These are phyloP conservation scores for Penicillium fimorum DNA, from an alignment of 495 filamentous ascomycete species.

Conservation along the genomic window DNA sequence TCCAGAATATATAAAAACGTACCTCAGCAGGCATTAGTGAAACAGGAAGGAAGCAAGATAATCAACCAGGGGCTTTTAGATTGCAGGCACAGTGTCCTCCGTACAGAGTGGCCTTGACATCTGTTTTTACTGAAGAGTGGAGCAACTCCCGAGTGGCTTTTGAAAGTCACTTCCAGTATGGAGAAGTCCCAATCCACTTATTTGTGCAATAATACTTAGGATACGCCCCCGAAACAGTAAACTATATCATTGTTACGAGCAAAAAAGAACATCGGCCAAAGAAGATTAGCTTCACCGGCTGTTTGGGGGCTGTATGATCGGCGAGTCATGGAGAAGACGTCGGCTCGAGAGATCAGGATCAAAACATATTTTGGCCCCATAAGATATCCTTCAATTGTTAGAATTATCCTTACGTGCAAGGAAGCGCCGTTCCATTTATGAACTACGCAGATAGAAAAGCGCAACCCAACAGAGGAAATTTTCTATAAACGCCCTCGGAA, in stretches of 20 bases:
- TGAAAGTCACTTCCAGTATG: background rate
- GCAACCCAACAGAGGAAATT: no score
- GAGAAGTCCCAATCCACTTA: background rate
- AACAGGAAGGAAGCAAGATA: background rate
- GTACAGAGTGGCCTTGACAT: no score
- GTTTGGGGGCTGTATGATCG: conserved; percentile 14
- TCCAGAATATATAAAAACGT: background rate
- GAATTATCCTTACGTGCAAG: background rate
- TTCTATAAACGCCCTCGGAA: no score
- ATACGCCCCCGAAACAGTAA: background rate
- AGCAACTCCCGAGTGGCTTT: background rate
- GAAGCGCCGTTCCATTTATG: no score
- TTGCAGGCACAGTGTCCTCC: no score
- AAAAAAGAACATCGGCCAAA: background rate
- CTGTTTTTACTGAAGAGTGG: background rate
- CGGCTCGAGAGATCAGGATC: background rate
- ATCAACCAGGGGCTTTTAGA: no score
- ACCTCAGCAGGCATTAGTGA: background rate
- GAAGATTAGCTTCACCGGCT: conserved; percentile 1
- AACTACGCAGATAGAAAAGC: no score
- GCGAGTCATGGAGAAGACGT: conserved; percentile 9
- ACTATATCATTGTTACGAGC: background rate
- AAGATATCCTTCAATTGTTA: background rate
- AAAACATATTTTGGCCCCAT: background rate
- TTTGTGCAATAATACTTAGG: background rate